phyloP scores from a whole-genome alignment of 148 eudicot species.

The Polygonum maritimum region DNA sequence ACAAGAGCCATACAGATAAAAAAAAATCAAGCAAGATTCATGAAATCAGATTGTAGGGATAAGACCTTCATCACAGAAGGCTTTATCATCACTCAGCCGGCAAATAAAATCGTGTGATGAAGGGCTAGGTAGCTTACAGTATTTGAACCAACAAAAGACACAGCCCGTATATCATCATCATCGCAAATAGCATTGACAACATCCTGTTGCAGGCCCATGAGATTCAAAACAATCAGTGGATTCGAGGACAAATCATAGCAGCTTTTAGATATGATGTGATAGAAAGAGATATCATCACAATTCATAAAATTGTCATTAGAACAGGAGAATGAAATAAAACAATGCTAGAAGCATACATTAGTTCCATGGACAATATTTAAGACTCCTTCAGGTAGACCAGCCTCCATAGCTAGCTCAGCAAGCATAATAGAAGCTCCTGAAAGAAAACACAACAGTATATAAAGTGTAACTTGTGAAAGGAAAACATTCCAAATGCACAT shows the following conservation, averaged over 20 bases:
- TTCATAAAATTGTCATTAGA: not conserved
- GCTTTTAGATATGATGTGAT: not conserved
- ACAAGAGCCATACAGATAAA: slow-evolving; percentile 8
- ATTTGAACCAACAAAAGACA: slow-evolving; percentile 98
- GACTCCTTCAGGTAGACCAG: slow-evolving; percentile 95
- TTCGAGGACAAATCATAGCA: not conserved
- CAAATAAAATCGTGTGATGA: not conserved
- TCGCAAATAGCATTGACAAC: slow-evolving; percentile 95
- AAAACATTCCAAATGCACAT: not conserved
- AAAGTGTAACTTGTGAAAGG: not conserved
- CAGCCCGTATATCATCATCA: slow-evolving; percentile 79
- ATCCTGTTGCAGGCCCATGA: slow-evolving; percentile 44
- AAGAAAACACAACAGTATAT: not conserved
- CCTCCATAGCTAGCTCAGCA: slow-evolving; percentile 95
- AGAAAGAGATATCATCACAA: not conserved
- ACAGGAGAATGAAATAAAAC: not conserved
- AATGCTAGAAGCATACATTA: slow-evolving; percentile 39
- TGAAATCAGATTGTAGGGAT: not conserved
- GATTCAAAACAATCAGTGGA: not conserved
- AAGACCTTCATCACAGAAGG: too few relatives aligned
- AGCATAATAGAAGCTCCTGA: slow-evolving; percentile 88
- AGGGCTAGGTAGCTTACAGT: slow-evolving; percentile 43
- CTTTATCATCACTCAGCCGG: not conserved
- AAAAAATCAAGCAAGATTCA: not conserved
- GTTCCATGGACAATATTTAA: slow-evolving; percentile 93